Conservation (phyloP, 306 rosid genomes). For the Macrotyloma uniflorum region DNA sequence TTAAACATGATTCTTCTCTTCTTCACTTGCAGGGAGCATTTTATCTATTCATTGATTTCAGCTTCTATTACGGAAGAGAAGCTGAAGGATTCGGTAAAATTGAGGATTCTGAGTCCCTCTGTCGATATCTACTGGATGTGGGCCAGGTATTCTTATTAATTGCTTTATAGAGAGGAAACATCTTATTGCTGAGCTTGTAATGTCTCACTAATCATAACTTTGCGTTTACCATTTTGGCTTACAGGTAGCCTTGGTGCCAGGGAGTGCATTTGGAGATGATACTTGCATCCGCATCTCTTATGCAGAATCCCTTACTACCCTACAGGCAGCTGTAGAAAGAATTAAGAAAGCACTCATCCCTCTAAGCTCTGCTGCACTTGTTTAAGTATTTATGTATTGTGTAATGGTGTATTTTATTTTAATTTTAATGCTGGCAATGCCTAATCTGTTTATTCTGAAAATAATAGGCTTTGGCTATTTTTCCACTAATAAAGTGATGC, state of each 20-base stretch:
- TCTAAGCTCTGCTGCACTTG: constrained; percentile 54
- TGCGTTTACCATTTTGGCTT: constrained; percentile 32
- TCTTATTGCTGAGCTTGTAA: background rate
- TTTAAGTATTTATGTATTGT: constrained; percentile 38
- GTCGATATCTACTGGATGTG: constrained; percentile 76
- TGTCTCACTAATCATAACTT: background rate
- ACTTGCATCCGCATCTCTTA: constrained; percentile 89
- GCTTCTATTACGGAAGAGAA: constrained; percentile 80
- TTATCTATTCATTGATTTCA: constrained; percentile 86
- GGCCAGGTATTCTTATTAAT: constrained; percentile 71
- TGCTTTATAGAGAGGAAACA: background rate
- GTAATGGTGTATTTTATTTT: constrained; percentile 31
- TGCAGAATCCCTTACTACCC: constrained; percentile 76
- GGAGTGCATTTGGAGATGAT: constrained; percentile 90
- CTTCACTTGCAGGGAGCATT: constrained; percentile 83
- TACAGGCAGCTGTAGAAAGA: constrained; percentile 84
- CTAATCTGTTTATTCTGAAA: constrained; percentile 33
- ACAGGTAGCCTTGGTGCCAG: constrained; percentile 96
- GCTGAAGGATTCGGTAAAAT: constrained; percentile 87
- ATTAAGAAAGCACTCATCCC: constrained; percentile 68
- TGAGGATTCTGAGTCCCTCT: constrained; percentile 80
- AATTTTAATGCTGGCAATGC: constrained; percentile 18
- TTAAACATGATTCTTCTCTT: background rate
- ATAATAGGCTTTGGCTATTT: constrained; percentile 19
- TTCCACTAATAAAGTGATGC: background rate